Conservation (phyloP, 1,284 basidiomycete species). For the Lentinula novae-zelandiae region DNA sequence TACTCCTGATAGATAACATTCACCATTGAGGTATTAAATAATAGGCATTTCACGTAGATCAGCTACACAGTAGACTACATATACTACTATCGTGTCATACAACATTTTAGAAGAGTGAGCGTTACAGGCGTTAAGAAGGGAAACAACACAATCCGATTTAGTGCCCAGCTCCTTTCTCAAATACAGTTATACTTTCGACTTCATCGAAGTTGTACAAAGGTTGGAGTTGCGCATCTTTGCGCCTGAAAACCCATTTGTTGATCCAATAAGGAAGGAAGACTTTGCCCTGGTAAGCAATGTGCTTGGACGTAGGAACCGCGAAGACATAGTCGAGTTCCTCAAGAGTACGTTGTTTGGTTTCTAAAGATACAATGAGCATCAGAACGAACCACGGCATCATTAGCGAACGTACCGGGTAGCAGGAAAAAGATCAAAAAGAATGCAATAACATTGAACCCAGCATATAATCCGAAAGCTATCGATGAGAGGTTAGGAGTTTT, state of each 20-base stretch:
- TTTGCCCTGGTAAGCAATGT: conserved; percentile 50
- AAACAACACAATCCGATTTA: conserved; percentile 12
- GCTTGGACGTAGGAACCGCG: conserved; percentile 55
- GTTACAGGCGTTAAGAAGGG: background rate
- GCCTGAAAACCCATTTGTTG: conserved; percentile 50
- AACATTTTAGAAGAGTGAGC: background rate
- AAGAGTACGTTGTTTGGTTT: conserved; percentile 71
- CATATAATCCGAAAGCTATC: conserved; percentile 53
- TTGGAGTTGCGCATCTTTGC: conserved; percentile 35
- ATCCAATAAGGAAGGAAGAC: conserved; percentile 60
- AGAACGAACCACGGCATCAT: background rate
- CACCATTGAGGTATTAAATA: background rate
- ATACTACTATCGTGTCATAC: background rate
- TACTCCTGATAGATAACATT: background rate
- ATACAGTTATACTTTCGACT: conserved; percentile 37
- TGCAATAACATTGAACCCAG: conserved; percentile 49
- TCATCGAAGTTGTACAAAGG: conserved; percentile 53
- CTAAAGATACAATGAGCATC: conserved; percentile 22
- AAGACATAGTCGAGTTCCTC: conserved; percentile 61
- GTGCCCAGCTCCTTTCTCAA: conserved; percentile 34
- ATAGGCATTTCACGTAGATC: background rate
- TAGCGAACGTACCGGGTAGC: conserved; percentile 39
- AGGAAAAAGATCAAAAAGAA: conserved; percentile 54
- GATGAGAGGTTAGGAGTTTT: background rate
- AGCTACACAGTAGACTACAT: background rate